phyloP scores from a whole-genome alignment of 2,329 filamentous ascomycete genomes.

The Phialophora macrospora region DNA sequence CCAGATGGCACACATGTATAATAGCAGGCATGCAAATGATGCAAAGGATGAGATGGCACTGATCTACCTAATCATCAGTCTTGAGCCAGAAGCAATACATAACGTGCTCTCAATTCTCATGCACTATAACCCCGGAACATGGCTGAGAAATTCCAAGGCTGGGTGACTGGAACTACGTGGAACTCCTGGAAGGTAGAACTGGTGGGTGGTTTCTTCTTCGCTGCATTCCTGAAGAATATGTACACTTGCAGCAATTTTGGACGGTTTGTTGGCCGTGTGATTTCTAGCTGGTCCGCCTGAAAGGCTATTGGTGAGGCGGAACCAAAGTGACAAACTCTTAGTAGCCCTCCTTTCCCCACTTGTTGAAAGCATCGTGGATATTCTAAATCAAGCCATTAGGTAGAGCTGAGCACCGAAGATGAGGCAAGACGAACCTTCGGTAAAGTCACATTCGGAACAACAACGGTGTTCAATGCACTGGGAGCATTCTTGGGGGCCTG shows the following conservation, averaged over 20 bases:
- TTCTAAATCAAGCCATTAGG: constrained; percentile 57
- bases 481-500: constrained; percentile 84
- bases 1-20: not conserved
- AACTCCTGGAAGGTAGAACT: not conserved
- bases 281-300: constrained; percentile 17
- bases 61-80: not conserved
- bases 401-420: not conserved
- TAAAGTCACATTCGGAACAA: constrained; percentile 90
- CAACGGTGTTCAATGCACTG: constrained; percentile 91
- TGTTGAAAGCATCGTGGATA: constrained; percentile 98
- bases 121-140: not conserved
- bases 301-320: constrained; percentile 3
- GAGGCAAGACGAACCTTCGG: constrained; percentile 70
- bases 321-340: constrained; percentile 42
- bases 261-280: not conserved
- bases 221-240: constrained; percentile 20
- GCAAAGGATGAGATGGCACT: not conserved
- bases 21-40: not conserved
- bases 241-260: constrained; percentile 9
- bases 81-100: not conserved
- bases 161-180: not conserved
- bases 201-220: constrained; percentile 9
- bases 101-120: not conserved
- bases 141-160: not conserved
- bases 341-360: constrained; percentile 98